Conservation (phyloP, 1,284 basidiomycete genomes). For the Austroboletus rostrupii region DNA sequence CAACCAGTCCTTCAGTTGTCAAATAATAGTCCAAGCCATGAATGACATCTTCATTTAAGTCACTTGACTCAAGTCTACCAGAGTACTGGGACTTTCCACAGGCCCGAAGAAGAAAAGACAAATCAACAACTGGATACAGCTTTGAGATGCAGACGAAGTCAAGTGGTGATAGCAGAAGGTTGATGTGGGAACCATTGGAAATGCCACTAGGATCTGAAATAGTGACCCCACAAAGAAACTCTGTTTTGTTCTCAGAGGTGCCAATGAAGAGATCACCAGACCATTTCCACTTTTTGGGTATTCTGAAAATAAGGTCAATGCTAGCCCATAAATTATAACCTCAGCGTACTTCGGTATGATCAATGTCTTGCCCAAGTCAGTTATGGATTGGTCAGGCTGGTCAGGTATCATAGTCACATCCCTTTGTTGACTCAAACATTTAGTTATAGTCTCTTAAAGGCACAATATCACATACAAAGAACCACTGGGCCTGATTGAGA, state of each 20-base stretch:
- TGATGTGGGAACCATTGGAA: constrained; percentile 46
- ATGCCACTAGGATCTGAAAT: constrained; percentile 44
- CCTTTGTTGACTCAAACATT: constrained; percentile 9
- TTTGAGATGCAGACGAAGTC: constrained; percentile 44
- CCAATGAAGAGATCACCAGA: constrained; percentile 40
- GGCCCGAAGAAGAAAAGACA: constrained; percentile 43
- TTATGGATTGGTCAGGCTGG: constrained; percentile 1
- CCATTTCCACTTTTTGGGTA: constrained; percentile 48
- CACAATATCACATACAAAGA: constrained; percentile 20
- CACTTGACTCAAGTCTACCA: constrained; percentile 41
- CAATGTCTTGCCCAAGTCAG: constrained; percentile 14
- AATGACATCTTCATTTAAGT: constrained; percentile 38
- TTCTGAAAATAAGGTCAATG: constrained; percentile 11
- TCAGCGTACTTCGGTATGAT: constrained; percentile 24
- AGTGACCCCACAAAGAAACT: constrained; percentile 45
- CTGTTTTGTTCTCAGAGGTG: constrained; percentile 29
- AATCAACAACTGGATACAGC: constrained; percentile 44
- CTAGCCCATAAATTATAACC: neutral
- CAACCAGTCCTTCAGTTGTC: constrained; percentile 41
- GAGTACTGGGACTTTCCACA: constrained; percentile 50
- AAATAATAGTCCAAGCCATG: constrained; percentile 44
- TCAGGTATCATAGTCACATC: constrained; percentile 8
- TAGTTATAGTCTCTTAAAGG: neutral
- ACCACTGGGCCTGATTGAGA: constrained; percentile 16
- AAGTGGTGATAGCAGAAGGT: constrained; percentile 36